Percentiles rank a stretch among this genome's conserved stretches.
Evolutionary conservation across 2,329 filamentous ascomycete species (phyloP).

Genomic region (Hirsutella minnesotensis): DNA sequence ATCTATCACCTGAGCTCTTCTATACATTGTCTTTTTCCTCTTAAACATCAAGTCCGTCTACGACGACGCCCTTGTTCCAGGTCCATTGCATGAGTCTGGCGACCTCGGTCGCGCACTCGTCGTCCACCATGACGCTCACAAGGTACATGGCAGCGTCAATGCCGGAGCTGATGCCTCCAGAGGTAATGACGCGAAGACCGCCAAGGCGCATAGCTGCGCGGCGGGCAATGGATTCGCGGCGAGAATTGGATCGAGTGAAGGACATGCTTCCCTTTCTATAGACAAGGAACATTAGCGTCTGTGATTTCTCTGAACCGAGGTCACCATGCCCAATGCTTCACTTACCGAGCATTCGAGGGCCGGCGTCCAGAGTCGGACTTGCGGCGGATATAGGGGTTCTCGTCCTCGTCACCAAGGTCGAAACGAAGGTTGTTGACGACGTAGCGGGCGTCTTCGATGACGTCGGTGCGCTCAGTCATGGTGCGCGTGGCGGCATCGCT

Average conservation of each 20-base stretch:
- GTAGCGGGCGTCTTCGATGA: constrained; percentile 70
- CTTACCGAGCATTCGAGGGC: constrained; percentile 49
- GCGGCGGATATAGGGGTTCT: constrained; percentile 73
- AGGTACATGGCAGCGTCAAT: constrained; percentile 78
- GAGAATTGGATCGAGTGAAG: constrained; percentile 60
- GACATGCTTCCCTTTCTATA: constrained; percentile 72
- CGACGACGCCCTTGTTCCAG: constrained; percentile 77
- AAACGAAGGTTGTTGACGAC: constrained; percentile 88
- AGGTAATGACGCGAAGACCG: constrained; percentile 63
- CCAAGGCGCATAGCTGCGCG: constrained; percentile 64
- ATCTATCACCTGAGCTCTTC: too few relatives aligned
- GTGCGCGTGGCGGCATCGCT: constrained; percentile 60
- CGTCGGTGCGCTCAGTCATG: constrained; percentile 66
- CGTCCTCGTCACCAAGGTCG: constrained; percentile 68
- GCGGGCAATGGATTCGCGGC: constrained; percentile 70
- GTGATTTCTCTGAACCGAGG: not conserved
- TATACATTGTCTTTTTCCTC: not conserved
- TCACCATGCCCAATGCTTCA: constrained; percentile 1
- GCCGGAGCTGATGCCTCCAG: constrained; percentile 66
- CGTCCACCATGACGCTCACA: constrained; percentile 69
- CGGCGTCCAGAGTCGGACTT: constrained; percentile 55
- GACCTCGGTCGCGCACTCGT: constrained; percentile 65
- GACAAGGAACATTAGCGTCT: not conserved
- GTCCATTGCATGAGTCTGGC: constrained; percentile 67
- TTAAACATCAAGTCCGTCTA: constrained; percentile 76